phyloP scores from a whole-genome alignment of 495 filamentous ascomycete genomes.

The Penicillium desertorum region DNA sequence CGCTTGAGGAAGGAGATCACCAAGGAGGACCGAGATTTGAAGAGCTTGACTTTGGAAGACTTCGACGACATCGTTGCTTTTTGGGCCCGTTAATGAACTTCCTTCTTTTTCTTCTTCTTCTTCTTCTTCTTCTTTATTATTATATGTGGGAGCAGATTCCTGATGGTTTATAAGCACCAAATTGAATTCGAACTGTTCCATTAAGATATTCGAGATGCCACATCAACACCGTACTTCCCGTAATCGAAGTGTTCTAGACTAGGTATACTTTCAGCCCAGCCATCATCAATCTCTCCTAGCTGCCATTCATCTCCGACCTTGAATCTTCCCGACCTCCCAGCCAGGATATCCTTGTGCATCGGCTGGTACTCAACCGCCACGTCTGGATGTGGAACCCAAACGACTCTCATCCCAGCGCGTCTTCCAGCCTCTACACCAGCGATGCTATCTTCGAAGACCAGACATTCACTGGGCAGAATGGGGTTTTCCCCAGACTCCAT shows the following conservation, averaged over 20 bases:
- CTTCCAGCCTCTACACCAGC: constrained; percentile 45
- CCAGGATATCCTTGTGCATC: constrained; percentile 33
- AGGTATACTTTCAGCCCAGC: constrained; percentile 35
- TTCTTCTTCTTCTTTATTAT: neutral
- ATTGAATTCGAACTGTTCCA: neutral
- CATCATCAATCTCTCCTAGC: constrained; percentile 34
- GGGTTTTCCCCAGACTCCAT: constrained; percentile 8
- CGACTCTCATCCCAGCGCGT: constrained; percentile 46
- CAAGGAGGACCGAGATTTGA: neutral
- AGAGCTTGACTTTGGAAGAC: neutral
- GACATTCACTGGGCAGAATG: constrained; percentile 36
- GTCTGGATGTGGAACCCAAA: constrained; percentile 43
- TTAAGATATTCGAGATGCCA: neutral
- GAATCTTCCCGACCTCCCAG: constrained; percentile 28
- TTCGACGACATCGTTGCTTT: neutral
- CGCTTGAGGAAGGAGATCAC: neutral
- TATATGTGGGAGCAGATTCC: too few species aligned
- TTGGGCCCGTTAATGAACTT: neutral
- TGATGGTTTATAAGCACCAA: too few species aligned
- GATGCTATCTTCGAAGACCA: constrained; percentile 48
- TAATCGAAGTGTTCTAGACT: constrained; percentile 36
- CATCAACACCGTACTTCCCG: constrained; percentile 18
- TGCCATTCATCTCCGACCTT: constrained; percentile 25
- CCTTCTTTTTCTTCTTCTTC: neutral
- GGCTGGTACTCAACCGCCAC: constrained; percentile 28